These are phyloP conservation scores for Lachnellula cervina DNA, from an alignment of 2,329 filamentous ascomycete species.

Conservation along the genomic window DNA sequence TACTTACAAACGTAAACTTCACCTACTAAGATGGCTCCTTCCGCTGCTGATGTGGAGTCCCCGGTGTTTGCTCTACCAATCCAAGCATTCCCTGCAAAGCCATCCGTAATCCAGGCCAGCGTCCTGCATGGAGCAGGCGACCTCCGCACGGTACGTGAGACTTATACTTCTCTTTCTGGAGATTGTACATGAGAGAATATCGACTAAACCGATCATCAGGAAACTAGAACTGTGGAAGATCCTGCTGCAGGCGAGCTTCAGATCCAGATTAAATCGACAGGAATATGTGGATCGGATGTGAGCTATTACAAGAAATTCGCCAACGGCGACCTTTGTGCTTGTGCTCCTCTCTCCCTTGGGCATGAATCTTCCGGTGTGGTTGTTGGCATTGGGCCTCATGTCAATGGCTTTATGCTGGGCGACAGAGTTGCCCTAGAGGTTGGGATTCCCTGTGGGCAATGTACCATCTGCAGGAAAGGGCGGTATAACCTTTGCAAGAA, in stretches of 20 bases:
- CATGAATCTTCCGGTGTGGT: slow-evolving; percentile 58
- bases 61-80: slow-evolving; percentile 1
- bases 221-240: slow-evolving; percentile 41
- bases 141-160: slow-evolving; percentile 48
- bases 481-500: slow-evolving; percentile 63
- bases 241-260: slow-evolving; percentile 52
- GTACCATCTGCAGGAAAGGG: slow-evolving; percentile 84
- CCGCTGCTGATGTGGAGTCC: slow-evolving; percentile 10
- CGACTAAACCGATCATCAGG: slow-evolving; percentile 34
- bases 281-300: slow-evolving; percentile 66
- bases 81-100: neutral
- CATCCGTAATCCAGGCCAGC: slow-evolving; percentile 42
- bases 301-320: slow-evolving; percentile 69
- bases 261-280: slow-evolving; percentile 59
- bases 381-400: slow-evolving; percentile 49
- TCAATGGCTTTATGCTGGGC: slow-evolving; percentile 48
- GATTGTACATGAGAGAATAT: neutral
- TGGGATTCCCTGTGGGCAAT: slow-evolving; percentile 85
- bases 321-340: slow-evolving; percentile 65
- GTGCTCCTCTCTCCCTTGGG: slow-evolving; percentile 59
- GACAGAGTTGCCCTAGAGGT: slow-evolving; percentile 72
- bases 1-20: neutral
- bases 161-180: slow-evolving; percentile 3
- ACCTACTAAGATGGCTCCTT: slow-evolving; percentile 19
- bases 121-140: slow-evolving; percentile 54